phyloP scores from a whole-genome alignment of 345 rosid species.

The Arabidopsis thaliana region TAIR10.1 NC_003070.9:1107501-1108000 shows the following conservation, averaged over 20 bases:
- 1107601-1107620: slow-evolving; percentile 79
- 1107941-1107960: background rate
- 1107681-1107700: slow-evolving; percentile 81
- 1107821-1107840: slow-evolving; percentile 94
- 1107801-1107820: slow-evolving; percentile 48
- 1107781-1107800: slow-evolving; percentile 2
- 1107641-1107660: slow-evolving; percentile 68
- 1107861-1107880: slow-evolving; percentile 78
- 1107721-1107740: slow-evolving; percentile 64
- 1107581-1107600: slow-evolving; percentile 79
- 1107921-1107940: background rate
- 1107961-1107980: background rate
- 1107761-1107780: background rate
- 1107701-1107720: slow-evolving; percentile 78
- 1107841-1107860: slow-evolving; percentile 95
- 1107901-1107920: background rate
- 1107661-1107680: slow-evolving; percentile 86
- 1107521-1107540: background rate
- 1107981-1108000: slow-evolving; percentile 96
- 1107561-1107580: slow-evolving; percentile 67
- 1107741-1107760: slow-evolving; percentile 18
- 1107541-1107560: slow-evolving; percentile 58
- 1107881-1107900: slow-evolving; percentile 16
- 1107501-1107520: background rate
- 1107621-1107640: slow-evolving; percentile 84